Percentiles rank a stretch among this genome's conserved stretches.
These are phyloP conservation scores for Hypomyces perniciosus DNA, from an alignment of 2,329 filamentous ascomycete species.

Conservation along the genomic window DNA sequence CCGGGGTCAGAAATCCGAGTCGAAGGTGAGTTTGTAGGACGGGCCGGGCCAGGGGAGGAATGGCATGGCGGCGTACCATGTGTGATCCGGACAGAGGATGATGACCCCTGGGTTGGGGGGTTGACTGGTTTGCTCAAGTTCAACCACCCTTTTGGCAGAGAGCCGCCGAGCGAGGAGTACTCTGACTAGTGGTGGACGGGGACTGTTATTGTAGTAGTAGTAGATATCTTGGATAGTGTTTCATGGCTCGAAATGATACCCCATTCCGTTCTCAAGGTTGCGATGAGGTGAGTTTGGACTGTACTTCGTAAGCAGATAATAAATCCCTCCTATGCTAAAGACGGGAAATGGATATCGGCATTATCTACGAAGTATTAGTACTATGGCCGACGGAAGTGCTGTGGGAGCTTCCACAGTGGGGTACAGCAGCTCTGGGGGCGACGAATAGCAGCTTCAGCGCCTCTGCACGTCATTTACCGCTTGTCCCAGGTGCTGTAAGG, in stretches of 20 bases:
- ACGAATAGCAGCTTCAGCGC: neutral
- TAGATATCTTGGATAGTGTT: constrained; percentile 1
- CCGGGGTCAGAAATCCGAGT: constrained; percentile 83
- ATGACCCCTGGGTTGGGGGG: constrained; percentile 95
- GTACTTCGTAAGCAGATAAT: no score
- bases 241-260: constrained; percentile 4
- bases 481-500: neutral
- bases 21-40: constrained; percentile 72
- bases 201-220: neutral
- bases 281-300: neutral
- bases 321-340: no score
- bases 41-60: constrained; percentile 34
- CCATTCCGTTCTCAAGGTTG: neutral
- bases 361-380: neutral
- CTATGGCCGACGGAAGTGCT: neutral
- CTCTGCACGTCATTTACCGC: neutral
- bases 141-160: constrained; percentile 83
- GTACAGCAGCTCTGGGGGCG: neutral
- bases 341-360: no score
- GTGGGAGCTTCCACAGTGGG: neutral
- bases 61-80: constrained; percentile 83
- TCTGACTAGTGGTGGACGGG: constrained; percentile 18
- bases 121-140: constrained; percentile 93
- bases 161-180: constrained; percentile 26
- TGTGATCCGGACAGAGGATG: constrained; percentile 69